phyloP scores from a whole-genome alignment of 2,329 filamentous ascomycete species.

The Aspergillus sp. region DNA sequence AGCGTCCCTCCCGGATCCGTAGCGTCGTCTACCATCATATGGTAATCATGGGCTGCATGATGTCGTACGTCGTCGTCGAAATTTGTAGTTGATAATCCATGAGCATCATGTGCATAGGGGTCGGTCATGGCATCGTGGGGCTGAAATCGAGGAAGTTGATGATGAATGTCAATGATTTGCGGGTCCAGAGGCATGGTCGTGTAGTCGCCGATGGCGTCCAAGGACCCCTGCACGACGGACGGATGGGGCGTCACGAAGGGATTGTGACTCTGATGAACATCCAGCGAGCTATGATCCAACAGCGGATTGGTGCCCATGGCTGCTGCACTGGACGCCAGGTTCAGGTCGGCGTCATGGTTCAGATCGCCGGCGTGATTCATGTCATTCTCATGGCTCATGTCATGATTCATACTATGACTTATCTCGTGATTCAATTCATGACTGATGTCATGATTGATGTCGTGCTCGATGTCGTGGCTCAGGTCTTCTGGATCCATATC shows the following conservation, averaged over 20 bases:
- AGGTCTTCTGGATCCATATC: neutral
- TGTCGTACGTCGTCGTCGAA: constrained; percentile 42
- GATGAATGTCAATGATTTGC: constrained; percentile 57
- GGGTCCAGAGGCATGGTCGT: constrained; percentile 60
- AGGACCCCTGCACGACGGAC: constrained; percentile 34
- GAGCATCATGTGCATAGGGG: constrained; percentile 33
- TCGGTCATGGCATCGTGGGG: constrained; percentile 37
- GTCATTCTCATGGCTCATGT: constrained; percentile 5
- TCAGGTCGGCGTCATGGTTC: constrained; percentile 2
- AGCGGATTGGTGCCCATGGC: constrained; percentile 17
- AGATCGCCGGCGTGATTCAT: neutral
- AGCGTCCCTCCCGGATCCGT: constrained; percentile 34
- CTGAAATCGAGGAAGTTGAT: constrained; percentile 43
- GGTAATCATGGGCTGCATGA: constrained; percentile 39
- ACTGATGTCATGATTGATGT: neutral
- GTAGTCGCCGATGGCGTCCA: constrained; percentile 43
- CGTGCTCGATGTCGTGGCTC: neutral
- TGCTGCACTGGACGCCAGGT: constrained; percentile 9
- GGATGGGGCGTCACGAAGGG: constrained; percentile 32
- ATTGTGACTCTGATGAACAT: constrained; percentile 27
- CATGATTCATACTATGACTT: neutral
- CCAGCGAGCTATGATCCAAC: constrained; percentile 23
- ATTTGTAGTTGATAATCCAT: constrained; percentile 31
- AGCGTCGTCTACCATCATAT: constrained; percentile 43
- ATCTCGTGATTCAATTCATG: neutral